phyloP scores from a whole-genome alignment of 2,329 filamentous ascomycete genomes.

The Microsporum ferrugineum region DNA sequence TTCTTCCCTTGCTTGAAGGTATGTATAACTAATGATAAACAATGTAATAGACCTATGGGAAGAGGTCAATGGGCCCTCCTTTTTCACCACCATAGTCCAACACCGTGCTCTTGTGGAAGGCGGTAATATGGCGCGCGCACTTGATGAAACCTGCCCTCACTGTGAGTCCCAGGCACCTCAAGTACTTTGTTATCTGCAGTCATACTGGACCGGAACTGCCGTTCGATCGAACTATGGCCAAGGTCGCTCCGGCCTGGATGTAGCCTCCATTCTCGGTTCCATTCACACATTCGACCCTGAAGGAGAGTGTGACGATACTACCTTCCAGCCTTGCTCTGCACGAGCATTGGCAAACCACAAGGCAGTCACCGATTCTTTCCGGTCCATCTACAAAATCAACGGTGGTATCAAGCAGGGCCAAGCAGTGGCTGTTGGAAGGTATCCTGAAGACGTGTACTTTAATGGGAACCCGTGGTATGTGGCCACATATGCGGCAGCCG shows the following conservation, averaged over 20 bases:
- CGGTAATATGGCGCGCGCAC: conserved; percentile 48
- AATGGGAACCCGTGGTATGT: conserved; percentile 73
- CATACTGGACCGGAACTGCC: conserved; percentile 59
- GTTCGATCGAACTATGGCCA: conserved; percentile 57
- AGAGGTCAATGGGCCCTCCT: conserved; percentile 62
- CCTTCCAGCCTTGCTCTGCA: conserved; percentile 66
- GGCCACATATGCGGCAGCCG: conserved; percentile 61
- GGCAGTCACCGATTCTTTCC: conserved; percentile 62
- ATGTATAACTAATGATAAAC: background rate
- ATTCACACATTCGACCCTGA: conserved; percentile 60
- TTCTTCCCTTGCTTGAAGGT: conserved; percentile 1
- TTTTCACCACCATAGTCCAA: conserved; percentile 61
- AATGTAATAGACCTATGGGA: conserved; percentile 55
- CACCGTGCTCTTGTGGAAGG: conserved; percentile 53
- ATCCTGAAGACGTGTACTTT: conserved; percentile 62
- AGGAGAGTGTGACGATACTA: conserved; percentile 53
- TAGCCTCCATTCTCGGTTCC: conserved; percentile 55
- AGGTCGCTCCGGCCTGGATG: conserved; percentile 57
- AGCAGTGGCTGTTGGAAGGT: conserved; percentile 55
- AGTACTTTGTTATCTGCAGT: conserved; percentile 60
- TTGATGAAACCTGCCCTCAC: conserved; percentile 50
- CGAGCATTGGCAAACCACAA: conserved; percentile 63
- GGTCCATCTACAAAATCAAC: conserved; percentile 59
- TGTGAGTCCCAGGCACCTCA: conserved; percentile 57
- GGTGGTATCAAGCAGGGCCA: conserved; percentile 47